Evolutionary conservation across 1,284 basidiomycete species (phyloP).

Genomic region (Sporisorium scitamineum): DNA sequence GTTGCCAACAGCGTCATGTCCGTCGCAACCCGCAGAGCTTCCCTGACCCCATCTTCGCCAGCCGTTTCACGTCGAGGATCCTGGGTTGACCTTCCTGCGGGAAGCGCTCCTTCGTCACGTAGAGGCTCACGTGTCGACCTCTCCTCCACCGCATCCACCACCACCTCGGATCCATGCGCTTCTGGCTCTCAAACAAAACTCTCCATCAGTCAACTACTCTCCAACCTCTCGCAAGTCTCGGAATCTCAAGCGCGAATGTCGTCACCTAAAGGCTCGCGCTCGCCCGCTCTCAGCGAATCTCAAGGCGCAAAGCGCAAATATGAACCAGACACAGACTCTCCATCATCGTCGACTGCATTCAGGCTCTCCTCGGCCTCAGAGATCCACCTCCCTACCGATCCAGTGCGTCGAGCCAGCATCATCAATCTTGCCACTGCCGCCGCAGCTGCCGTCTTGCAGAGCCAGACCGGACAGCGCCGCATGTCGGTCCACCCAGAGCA

Average conservation of each 20-base stretch:
- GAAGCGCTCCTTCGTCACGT: constrained; percentile 27
- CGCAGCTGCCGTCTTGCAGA: constrained; percentile 44
- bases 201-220: constrained; percentile 37
- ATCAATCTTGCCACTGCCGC: constrained; percentile 50
- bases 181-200: constrained; percentile 19
- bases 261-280: constrained; percentile 23
- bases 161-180: constrained; percentile 7
- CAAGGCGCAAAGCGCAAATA: constrained; percentile 36
- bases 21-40: constrained; percentile 37
- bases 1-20: constrained; percentile 26
- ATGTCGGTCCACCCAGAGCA: constrained; percentile 33
- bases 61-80: constrained; percentile 38
- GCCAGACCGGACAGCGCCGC: constrained; percentile 33
- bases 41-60: constrained; percentile 42
- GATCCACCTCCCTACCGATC: constrained; percentile 36
- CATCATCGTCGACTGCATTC: constrained; percentile 1
- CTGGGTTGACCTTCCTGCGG: constrained; percentile 31
- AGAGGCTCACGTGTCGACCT: constrained; percentile 38
- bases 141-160: constrained; percentile 12
- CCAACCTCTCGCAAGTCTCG: constrained; percentile 28
- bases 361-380: constrained; percentile 30
- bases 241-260: constrained; percentile 19
- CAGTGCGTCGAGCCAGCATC: constrained; percentile 45
- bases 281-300: constrained; percentile 15
- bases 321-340: constrained; percentile 20